phyloP scores from a whole-genome alignment of 768 basidiomycete species.

The Asterophora parasitica region DNA sequence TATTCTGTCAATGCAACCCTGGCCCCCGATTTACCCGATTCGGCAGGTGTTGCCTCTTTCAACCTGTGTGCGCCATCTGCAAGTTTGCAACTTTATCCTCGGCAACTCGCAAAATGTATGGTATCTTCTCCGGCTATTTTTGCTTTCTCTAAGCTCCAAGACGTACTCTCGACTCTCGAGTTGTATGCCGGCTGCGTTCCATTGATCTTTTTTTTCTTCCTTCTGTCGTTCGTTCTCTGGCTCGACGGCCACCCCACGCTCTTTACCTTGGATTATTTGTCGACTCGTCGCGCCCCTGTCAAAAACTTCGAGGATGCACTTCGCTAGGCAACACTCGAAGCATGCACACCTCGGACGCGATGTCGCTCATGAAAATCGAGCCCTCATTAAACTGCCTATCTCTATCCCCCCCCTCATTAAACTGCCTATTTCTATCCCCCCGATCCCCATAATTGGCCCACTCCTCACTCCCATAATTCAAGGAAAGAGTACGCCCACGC shows the following conservation, averaged over 20 bases:
- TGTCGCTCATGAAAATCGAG: constrained; percentile 25
- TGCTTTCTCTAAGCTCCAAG: neutral
- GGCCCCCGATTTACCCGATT: too few relatives aligned
- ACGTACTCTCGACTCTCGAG: neutral
- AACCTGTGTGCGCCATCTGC: neutral
- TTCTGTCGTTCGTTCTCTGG: constrained; percentile 3
- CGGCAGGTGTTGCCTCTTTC: constrained; percentile 1
- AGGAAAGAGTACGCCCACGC: constrained; percentile 17
- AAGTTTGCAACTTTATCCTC: constrained; percentile 3
- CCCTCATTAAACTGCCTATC: constrained; percentile 33
- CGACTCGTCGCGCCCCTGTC: neutral
- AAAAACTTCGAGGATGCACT: constrained; percentile 9
- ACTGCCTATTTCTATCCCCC: constrained; percentile 33
- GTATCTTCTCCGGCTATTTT: neutral
- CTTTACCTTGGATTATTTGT: constrained; percentile 13
- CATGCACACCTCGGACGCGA: constrained; percentile 8
- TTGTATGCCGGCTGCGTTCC: neutral
- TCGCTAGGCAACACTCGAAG: constrained; percentile 4
- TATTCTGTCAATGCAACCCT: too few relatives aligned
- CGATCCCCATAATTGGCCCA: constrained; percentile 36
- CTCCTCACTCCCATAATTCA: constrained; percentile 31
- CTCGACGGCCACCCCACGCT: constrained; percentile 14
- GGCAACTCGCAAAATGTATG: constrained; percentile 6
- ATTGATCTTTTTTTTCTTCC: constrained; percentile 1
- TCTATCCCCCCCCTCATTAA: constrained; percentile 38